Conservation (phyloP, 2,329 filamentous ascomycete genomes). For the Colletotrichum sidae region DNA sequence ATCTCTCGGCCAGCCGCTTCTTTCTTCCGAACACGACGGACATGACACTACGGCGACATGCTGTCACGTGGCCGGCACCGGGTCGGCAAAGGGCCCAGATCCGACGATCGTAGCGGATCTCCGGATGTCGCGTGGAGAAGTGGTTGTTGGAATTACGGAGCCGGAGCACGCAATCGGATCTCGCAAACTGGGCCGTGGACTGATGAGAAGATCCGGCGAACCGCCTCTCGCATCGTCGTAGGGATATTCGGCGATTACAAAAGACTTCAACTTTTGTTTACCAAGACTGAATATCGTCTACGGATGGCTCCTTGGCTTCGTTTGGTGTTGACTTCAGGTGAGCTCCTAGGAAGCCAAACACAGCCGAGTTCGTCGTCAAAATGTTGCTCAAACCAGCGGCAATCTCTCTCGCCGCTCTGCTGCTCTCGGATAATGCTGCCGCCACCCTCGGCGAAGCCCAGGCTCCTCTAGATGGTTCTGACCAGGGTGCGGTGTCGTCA, state of each 20-base stretch:
- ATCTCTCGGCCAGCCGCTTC: too few species aligned
- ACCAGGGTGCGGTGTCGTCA: conserved; percentile 14
- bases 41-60: too few species aligned
- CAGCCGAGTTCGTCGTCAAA: background rate
- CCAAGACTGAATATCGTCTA: background rate
- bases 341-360: too few species aligned
- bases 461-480: conserved; percentile 19
- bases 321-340: background rate
- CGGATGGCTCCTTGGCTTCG: background rate
- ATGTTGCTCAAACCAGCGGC: conserved; percentile 11
- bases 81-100: too few species aligned
- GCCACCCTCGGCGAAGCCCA: conserved; percentile 11
- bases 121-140: background rate
- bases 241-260: background rate
- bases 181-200: background rate
- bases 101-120: background rate
- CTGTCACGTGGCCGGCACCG: too few species aligned
- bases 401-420: conserved; percentile 9
- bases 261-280: background rate
- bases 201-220: conserved; percentile 17
- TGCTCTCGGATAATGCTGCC: background rate
- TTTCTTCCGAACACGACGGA: too few species aligned
- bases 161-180: conserved; percentile 32
- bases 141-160: conserved; percentile 21
- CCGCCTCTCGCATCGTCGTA: background rate